Evolutionary conservation across 768 basidiomycete species (phyloP).

Genomic region (Suillus ampliporus): DNA sequence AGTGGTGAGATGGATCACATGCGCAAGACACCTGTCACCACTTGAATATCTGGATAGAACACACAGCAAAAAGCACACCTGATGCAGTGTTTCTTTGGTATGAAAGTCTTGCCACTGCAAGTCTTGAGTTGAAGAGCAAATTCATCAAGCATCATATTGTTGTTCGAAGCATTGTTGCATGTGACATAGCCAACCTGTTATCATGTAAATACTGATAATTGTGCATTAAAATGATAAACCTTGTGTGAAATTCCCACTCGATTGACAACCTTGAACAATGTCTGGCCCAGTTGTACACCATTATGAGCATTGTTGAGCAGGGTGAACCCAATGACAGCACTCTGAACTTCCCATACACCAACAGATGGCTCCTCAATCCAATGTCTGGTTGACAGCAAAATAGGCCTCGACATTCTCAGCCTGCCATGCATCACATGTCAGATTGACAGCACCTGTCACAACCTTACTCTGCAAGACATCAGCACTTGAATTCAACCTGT

Average conservation of each 20-base stretch:
- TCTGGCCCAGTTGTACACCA: slow-evolving; percentile 40
- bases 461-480: slow-evolving; percentile 14
- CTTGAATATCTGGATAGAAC: too few species aligned
- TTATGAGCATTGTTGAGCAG: too few species aligned
- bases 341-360: too few species aligned
- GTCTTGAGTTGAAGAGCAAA: slow-evolving; percentile 19
- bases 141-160: slow-evolving; percentile 34
- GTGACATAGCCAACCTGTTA: slow-evolving; percentile 45
- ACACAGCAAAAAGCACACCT: too few species aligned
- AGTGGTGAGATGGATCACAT: slow-evolving; percentile 41
- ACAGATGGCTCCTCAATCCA: too few species aligned
- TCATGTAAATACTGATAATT: too few species aligned
- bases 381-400: too few species aligned
- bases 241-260: slow-evolving; percentile 34
- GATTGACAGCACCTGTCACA: slow-evolving; percentile 28
- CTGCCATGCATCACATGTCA: slow-evolving; percentile 46
- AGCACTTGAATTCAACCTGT: not conserved
- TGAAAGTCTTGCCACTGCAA: not conserved
- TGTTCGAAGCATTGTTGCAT: slow-evolving; percentile 45
- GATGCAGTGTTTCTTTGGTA: slow-evolving; percentile 11
- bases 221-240: too few species aligned
- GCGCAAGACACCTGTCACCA: slow-evolving; percentile 34
- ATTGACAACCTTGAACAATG: slow-evolving; percentile 40
- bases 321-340: too few species aligned
- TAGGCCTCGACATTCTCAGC: slow-evolving; percentile 34